Evolutionary conservation across 106 monocot genomes (phyloP).

Genomic region (Hemerocallis citrina): DNA sequence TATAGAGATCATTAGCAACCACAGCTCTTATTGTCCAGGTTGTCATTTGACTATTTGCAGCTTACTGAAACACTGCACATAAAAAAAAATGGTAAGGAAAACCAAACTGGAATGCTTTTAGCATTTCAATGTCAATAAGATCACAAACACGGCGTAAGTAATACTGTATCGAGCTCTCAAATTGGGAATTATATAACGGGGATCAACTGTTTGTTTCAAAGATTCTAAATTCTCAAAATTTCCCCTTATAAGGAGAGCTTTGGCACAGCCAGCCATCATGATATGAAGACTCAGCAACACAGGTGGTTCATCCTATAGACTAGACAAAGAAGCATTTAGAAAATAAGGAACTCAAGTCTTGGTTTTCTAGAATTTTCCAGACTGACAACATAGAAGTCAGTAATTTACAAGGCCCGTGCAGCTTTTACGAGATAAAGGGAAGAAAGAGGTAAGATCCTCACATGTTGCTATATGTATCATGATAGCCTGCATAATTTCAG

Average conservation of each 20-base stretch:
- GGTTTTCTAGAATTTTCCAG: conserved; percentile 7
- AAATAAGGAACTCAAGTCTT: neutral
- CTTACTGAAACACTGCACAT: no score
- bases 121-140: no score
- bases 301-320: neutral
- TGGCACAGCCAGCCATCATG: conserved; percentile 11
- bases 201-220: conserved; percentile 35
- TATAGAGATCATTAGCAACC: no score
- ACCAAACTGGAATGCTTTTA: no score
- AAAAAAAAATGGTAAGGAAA: no score
- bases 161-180: no score
- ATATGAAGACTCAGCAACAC: conserved; percentile 9
- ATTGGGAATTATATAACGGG: no score
- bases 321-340: neutral
- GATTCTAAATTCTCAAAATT: conserved; percentile 37
- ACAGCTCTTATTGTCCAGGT: no score
- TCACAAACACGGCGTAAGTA: no score
- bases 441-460: neutral
- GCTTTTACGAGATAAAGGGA: neutral
- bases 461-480: neutral
- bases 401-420: conserved; percentile 1
- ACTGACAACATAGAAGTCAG: conserved; percentile 6
- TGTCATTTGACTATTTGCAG: no score
- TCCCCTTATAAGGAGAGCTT: conserved; percentile 40
- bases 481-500: neutral